Conservation (phyloP, 768 basidiomycete species). For the Russula compacta region DNA sequence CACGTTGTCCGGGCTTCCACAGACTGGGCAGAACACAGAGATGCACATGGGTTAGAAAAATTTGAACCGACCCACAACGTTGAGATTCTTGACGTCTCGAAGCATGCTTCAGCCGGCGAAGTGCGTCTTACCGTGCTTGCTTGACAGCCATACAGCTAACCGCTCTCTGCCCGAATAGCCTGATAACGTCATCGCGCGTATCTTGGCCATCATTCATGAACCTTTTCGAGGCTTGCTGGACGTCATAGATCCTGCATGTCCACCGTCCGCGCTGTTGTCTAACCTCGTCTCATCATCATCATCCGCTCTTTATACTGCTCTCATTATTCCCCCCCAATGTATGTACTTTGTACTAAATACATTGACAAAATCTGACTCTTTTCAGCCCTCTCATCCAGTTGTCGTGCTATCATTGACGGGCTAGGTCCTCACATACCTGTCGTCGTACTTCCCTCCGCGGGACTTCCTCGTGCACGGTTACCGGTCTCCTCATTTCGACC, state of each 20-base stretch:
- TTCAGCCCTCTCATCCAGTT: constrained; percentile 19
- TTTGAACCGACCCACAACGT: constrained; percentile 58
- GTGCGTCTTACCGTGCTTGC: constrained; percentile 30
- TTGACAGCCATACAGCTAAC: neutral
- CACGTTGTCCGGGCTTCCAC: constrained; percentile 48
- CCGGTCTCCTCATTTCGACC: constrained; percentile 50
- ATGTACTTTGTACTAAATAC: neutral
- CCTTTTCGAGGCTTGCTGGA: constrained; percentile 48
- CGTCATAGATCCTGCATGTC: constrained; percentile 43
- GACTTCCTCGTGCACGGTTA: constrained; percentile 1
- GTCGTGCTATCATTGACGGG: constrained; percentile 30
- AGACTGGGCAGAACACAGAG: constrained; percentile 61
- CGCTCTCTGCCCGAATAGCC: constrained; percentile 8
- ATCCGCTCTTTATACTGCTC: constrained; percentile 51
- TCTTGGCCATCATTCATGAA: constrained; percentile 40
- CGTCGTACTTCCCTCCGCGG: constrained; percentile 37
- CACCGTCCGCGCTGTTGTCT: constrained; percentile 43
- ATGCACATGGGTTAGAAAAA: constrained; percentile 55
- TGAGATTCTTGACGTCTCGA: constrained; percentile 46
- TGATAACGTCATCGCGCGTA: constrained; percentile 20
- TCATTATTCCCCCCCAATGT: constrained; percentile 44
- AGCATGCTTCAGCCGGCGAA: constrained; percentile 35
- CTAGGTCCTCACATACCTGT: constrained; percentile 49
- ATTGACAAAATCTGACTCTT: neutral
- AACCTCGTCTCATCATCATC: constrained; percentile 49